These are phyloP conservation scores for Xylaria hypoxylon DNA, from an alignment of 2,329 filamentous ascomycete genomes.

Conservation along the genomic window DNA sequence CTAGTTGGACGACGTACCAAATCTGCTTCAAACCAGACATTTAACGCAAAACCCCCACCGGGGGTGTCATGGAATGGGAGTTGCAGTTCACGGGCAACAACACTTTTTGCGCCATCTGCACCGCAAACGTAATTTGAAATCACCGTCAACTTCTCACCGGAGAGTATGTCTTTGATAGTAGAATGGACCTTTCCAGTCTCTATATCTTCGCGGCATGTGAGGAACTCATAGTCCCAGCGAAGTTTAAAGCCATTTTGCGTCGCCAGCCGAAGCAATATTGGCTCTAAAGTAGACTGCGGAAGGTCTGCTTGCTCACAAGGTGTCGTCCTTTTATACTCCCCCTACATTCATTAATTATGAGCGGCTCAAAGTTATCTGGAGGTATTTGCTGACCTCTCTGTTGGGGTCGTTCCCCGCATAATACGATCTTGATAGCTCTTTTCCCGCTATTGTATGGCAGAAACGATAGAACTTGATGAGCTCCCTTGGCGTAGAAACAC, in stretches of 20 bases:
- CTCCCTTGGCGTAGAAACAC: constrained; percentile 26
- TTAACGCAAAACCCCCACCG: constrained; percentile 28
- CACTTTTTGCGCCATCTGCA: constrained; percentile 34
- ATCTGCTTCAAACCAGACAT: constrained; percentile 38
- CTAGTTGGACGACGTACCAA: constrained; percentile 15
- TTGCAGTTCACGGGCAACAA: constrained; percentile 32
- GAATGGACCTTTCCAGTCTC: constrained; percentile 32
- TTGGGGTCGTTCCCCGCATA: constrained; percentile 30
- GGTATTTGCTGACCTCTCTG: constrained; percentile 21
- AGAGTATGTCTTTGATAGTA: constrained; percentile 29
- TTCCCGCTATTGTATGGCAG: constrained; percentile 32
- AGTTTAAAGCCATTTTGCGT: constrained; percentile 37
- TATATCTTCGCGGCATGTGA: constrained; percentile 21
- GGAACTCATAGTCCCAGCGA: constrained; percentile 36
- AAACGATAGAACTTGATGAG: constrained; percentile 36
- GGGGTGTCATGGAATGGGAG: constrained; percentile 30
- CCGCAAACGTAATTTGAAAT: constrained; percentile 35
- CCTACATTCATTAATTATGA: constrained; percentile 19
- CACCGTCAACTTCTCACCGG: constrained; percentile 24
- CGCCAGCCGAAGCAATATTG: constrained; percentile 32
- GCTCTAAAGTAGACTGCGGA: constrained; percentile 36
- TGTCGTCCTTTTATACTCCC: constrained; percentile 32
- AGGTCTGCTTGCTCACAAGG: constrained; percentile 35
- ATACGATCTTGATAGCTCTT: constrained; percentile 34
- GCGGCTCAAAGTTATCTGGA: not conserved